Percentiles rank a stretch among this genome's conserved stretches.
phyloP scores from a whole-genome alignment of 441 rosid species.

The Jatropha podagrica region DNA sequence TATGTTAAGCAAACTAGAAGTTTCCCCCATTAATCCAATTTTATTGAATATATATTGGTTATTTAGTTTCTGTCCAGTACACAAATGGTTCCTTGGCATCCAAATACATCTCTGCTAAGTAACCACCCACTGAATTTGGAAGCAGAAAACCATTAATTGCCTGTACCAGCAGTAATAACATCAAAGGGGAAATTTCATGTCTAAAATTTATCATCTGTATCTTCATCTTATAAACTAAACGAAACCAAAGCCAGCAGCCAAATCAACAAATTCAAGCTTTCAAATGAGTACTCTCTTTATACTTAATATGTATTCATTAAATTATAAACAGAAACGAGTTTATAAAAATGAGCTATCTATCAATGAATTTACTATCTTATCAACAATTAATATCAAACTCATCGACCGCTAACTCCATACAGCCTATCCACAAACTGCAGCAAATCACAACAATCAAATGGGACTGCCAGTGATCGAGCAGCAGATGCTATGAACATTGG shows the following conservation, averaged over 20 bases:
- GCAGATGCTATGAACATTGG: slow-evolving; percentile 12
- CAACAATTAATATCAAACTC: not conserved
- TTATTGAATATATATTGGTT: too few relatives aligned
- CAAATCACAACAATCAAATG: not conserved
- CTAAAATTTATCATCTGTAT: not conserved
- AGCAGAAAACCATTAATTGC: too few relatives aligned
- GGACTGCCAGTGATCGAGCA: slow-evolving; percentile 1
- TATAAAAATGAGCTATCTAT: not conserved
- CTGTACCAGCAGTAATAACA: too few relatives aligned
- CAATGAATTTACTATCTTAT: not conserved
- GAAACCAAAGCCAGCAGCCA: not conserved
- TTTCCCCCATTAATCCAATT: too few relatives aligned
- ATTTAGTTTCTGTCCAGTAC: too few relatives aligned
- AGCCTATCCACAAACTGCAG: not conserved
- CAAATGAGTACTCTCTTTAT: not conserved
- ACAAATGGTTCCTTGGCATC: too few relatives aligned
- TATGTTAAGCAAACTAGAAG: too few relatives aligned
- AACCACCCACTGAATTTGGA: too few relatives aligned
- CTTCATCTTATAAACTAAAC: not conserved
- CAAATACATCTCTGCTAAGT: too few relatives aligned
- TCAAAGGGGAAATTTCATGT: too few relatives aligned
- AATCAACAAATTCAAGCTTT: slow-evolving; percentile 1
- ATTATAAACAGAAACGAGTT: not conserved
- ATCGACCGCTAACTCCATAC: not conserved
- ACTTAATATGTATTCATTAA: not conserved